Base-by-base conservation (phyloP, 352 stramenopile genomes). In the Globisporangium heterothallicum region DNA sequence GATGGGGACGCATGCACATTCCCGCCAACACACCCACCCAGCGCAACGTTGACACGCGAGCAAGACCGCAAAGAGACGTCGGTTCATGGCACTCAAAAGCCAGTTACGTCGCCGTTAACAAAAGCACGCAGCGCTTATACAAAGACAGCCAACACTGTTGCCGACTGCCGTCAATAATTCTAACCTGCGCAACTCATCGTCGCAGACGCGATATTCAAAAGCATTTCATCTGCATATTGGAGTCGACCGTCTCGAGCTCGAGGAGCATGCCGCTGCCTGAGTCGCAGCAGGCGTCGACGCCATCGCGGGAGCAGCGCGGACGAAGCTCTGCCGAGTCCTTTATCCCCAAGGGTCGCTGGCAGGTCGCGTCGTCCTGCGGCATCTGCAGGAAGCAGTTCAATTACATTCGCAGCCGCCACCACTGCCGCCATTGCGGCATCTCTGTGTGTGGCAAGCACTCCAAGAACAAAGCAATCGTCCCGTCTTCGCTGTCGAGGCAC, bases 391-490 rank as follows among this genome's bases (percentile, higher is more conserved):
- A 52, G 25, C 49, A 66, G 19, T 93, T 93, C 57, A 72, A 58
- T 54, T 67, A 78, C 53, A 49, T 93, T 45, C 75, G 76, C 42
- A 58, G 57, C n/a, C 78, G 82, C 26, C 82, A 93, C 58, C 82
- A 93, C 61, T 93, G 82, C 58, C 78, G 82, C 30, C 63, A 81
- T 56, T 93, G 82, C 47, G 82, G 82, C 44, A 48, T 67, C 24
- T 93, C 79, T 7, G 81, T 93, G 18, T 93, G 82, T 59, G 64
- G 69, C 34, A 83, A 75, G 34, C 82, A 93, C 67, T 89, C 78
- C 55, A 59, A 60, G 41, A 74, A 85, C 66, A 76, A 74, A 59
- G 75, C 78, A 13, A 54, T 86, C 21, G 68, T 93, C 49, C 75
- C 77, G 32, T 71, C 72, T 21, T 87, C 76, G 52, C 72, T 88